phyloP scores from a whole-genome alignment of 2,329 filamentous ascomycete species.

The Tolypocladium cylindrosporum region DNA sequence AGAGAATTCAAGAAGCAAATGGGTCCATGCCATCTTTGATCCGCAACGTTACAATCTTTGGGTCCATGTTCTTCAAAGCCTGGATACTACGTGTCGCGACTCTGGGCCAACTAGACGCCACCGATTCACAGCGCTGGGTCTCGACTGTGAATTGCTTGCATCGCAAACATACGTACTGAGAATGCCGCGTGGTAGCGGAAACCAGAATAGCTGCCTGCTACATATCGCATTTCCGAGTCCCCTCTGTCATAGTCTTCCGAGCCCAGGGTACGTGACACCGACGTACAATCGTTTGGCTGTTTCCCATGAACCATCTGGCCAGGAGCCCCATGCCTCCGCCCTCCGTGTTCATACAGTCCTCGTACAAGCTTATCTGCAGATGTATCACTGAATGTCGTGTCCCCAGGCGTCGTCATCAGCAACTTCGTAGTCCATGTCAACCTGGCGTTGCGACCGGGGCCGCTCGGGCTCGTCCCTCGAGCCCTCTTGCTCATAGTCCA shows the following conservation, averaged over 20 bases:
- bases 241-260: not conserved
- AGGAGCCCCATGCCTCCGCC: not conserved
- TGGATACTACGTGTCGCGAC: not conserved
- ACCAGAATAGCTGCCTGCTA: not conserved
- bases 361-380: not conserved
- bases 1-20: not conserved
- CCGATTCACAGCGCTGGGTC: not conserved
- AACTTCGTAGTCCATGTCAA: constrained; percentile 44
- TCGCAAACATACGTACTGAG: not conserved
- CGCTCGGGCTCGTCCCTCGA: constrained; percentile 5
- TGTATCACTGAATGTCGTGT: constrained; percentile 1
- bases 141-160: not conserved
- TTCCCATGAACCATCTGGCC: not conserved
- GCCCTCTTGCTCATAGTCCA: constrained; percentile 12
- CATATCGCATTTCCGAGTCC: not conserved
- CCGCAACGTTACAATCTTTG: not conserved
- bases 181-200: not conserved
- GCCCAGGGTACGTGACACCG: not conserved
- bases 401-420: constrained; percentile 40
- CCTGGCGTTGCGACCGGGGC: constrained; percentile 18
- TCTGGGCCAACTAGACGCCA: no score
- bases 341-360: not conserved
- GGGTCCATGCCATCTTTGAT: not conserved
- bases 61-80: not conserved
- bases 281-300: not conserved